phyloP scores from a whole-genome alignment of 352 stramenopile genomes.

The Pythium dissimile region DNA sequence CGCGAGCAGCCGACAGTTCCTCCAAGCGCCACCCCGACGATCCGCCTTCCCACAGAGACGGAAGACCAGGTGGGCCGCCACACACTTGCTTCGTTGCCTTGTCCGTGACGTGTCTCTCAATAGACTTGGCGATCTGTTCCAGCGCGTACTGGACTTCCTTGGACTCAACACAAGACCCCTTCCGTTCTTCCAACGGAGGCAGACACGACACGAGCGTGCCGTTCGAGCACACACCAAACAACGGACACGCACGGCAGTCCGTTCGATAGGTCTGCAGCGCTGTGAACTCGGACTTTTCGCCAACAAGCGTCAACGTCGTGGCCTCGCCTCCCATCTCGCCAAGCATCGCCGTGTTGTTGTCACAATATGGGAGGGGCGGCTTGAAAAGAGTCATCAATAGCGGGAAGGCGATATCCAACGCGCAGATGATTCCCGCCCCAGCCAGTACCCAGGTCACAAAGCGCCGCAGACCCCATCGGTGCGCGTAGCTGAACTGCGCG shows the following conservation, averaged over 20 bases:
- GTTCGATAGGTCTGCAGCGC: conserved; percentile 49
- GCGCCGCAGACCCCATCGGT: conserved; percentile 36
- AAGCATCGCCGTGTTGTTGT: conserved; percentile 29
- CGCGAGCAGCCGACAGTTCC: conserved; percentile 15
- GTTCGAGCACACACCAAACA: conserved; percentile 58
- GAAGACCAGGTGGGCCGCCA: conserved; percentile 27
- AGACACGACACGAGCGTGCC: conserved; percentile 45
- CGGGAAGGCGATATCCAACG: conserved; percentile 36
- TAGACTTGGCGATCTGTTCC: conserved; percentile 36
- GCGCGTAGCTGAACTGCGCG: conserved; percentile 27
- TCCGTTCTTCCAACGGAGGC: conserved; percentile 41
- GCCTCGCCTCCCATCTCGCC: conserved; percentile 23
- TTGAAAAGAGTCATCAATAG: conserved; percentile 35
- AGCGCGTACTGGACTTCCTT: conserved; percentile 47
- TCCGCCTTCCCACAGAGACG: conserved; percentile 12
- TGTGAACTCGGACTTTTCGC: conserved; percentile 36
- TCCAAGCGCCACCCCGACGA: conserved; percentile 2
- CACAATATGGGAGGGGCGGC: conserved; percentile 43
- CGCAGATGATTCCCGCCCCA: conserved; percentile 33
- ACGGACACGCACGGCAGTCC: conserved; percentile 49
- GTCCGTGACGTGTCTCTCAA: conserved; percentile 43
- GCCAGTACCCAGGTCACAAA: conserved; percentile 37
- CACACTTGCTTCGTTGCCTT: conserved; percentile 36
- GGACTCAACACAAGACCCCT: conserved; percentile 51
- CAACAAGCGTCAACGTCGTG: conserved; percentile 8